Evolutionary conservation across 176 grass and related monocot genomes (phyloP).

Genomic region (Musa troglodytarum): DNA sequence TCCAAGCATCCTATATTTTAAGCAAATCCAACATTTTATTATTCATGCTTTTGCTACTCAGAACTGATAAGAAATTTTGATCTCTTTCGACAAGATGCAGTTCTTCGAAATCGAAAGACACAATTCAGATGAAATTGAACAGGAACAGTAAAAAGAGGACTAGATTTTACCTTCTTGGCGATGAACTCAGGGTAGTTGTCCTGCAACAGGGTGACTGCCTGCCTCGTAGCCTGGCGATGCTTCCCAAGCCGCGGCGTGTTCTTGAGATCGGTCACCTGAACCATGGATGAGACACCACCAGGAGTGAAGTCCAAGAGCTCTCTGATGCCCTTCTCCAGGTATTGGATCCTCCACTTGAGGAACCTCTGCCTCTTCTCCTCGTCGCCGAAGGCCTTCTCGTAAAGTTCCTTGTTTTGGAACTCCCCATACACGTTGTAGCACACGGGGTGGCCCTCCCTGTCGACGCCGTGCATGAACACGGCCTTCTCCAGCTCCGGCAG

Average conservation of each 20-base stretch:
- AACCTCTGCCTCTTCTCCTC: slow-evolving; percentile 87
- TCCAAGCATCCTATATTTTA: too few relatives aligned
- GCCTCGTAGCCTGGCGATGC: slow-evolving; percentile 69
- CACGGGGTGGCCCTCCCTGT: slow-evolving; percentile 68
- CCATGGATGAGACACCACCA: slow-evolving; percentile 66
- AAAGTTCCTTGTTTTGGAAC: slow-evolving; percentile 94
- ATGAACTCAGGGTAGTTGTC: slow-evolving; percentile 98
- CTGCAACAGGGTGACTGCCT: slow-evolving; percentile 73
- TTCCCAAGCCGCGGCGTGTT: slow-evolving; percentile 85
- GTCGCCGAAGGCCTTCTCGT: slow-evolving; percentile 92
- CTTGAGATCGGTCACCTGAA: slow-evolving; percentile 92
- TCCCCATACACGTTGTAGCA: slow-evolving; percentile 91
- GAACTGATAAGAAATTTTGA: too few relatives aligned
- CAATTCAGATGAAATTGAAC: background rate
- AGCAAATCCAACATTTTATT: too few relatives aligned
- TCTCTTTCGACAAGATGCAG: background rate
- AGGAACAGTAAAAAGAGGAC: too few relatives aligned
- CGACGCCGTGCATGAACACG: slow-evolving; percentile 68
- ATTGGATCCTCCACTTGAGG: slow-evolving; percentile 96
- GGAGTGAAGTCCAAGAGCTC: slow-evolving; percentile 66
- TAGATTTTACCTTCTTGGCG: slow-evolving; percentile 66
- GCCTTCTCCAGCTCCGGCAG: slow-evolving; percentile 67
- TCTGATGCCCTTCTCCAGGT: slow-evolving; percentile 73
- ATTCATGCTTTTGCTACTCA: too few relatives aligned
- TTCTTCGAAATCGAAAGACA: background rate